Evolutionary conservation across 148 eudicot species (phyloP).

Genomic region (Fallopia convolvulus): DNA sequence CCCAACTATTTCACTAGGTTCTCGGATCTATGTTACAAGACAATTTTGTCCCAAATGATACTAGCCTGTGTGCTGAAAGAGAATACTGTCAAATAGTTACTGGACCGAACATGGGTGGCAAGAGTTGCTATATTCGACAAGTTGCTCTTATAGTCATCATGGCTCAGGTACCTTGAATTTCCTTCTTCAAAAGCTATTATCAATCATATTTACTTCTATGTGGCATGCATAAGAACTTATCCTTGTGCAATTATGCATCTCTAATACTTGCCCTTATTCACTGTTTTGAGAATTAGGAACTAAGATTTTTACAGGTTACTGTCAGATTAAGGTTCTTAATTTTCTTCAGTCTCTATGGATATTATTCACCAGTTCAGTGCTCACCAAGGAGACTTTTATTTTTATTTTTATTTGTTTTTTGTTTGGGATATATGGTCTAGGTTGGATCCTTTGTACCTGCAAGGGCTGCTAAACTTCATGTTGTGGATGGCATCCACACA

Average conservation of each 20-base stretch:
- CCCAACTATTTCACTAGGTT: constrained; percentile 33
- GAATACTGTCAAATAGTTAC: constrained; percentile 87
- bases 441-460: constrained; percentile 98
- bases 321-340: neutral
- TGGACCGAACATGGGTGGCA: constrained; percentile 99
- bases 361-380: neutral
- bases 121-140: constrained; percentile 98
- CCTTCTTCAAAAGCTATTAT: neutral
- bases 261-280: neutral
- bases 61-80: constrained; percentile 52
- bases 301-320: neutral
- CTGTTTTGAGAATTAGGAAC: neutral
- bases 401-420: neutral
- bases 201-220: neutral
- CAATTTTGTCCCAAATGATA: constrained; percentile 87
- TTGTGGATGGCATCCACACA: constrained; percentile 74
- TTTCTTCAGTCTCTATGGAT: neutral
- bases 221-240: neutral
- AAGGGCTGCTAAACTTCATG: constrained; percentile 65
- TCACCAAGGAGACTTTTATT: neutral
- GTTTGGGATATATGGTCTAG: constrained; percentile 20
- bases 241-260: neutral
- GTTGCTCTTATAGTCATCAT: constrained; percentile 85
- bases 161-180: constrained; percentile 64
- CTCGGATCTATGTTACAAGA: constrained; percentile 71